phyloP scores from a whole-genome alignment of 2,329 filamentous ascomycete species.

The Nannizziopsis barbatae region DNA sequence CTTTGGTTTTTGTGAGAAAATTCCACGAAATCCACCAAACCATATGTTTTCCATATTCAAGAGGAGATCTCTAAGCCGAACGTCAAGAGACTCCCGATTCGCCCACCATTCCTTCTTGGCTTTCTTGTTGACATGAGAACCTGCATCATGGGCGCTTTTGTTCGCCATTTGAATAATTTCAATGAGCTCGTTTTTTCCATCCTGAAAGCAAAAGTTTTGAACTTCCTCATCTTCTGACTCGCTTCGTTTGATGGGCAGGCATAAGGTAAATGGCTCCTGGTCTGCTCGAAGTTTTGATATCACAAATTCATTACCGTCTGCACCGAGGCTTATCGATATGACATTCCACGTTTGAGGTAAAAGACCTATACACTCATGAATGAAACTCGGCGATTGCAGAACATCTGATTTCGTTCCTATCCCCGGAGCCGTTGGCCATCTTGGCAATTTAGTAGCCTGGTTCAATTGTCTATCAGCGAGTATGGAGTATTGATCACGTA shows the following conservation, averaged over 20 bases:
- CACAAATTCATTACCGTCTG: conserved; percentile 71
- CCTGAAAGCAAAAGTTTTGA: conserved; percentile 71
- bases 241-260: conserved; percentile 72
- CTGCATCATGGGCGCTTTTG: conserved; percentile 63
- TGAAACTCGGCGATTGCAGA: conserved; percentile 52
- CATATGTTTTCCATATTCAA: conserved; percentile 82
- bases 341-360: conserved; percentile 75
- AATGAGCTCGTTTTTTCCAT: conserved; percentile 65
- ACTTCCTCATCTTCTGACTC: conserved; percentile 68
- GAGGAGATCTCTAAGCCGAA: conserved; percentile 63
- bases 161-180: conserved; percentile 78
- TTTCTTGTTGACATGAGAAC: conserved; percentile 61
- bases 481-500: conserved; percentile 31
- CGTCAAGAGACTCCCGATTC: conserved; percentile 68
- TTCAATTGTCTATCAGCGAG: conserved; percentile 37
- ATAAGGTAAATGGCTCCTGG: conserved; percentile 70
- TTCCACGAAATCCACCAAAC: conserved; percentile 87
- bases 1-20: conserved; percentile 67
- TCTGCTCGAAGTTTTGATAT: conserved; percentile 73
- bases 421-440: conserved; percentile 37
- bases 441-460: conserved; percentile 35
- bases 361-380: conserved; percentile 71
- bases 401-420: conserved; percentile 21
- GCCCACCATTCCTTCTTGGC: conserved; percentile 82
- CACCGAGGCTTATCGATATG: conserved; percentile 72